Conservation (phyloP, 306 rosid genomes). For the Medicago arabica region DNA sequence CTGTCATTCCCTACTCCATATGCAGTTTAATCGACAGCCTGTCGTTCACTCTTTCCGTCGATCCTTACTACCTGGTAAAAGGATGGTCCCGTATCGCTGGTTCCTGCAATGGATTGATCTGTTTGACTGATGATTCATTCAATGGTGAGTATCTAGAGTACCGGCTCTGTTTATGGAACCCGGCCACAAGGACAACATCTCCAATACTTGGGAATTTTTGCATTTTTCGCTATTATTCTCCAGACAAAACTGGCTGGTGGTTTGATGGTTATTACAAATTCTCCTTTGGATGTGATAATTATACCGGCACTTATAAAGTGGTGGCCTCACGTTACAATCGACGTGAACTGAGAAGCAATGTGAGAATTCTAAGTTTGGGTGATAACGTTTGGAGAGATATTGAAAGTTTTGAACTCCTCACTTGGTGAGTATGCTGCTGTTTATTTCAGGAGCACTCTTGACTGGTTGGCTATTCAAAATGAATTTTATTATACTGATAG, state of each 20-base stretch:
- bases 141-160: neutral
- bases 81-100: neutral
- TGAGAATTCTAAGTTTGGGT: neutral
- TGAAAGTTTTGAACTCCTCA: neutral
- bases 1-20: neutral
- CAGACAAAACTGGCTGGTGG: fast-evolving
- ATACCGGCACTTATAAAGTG: neutral
- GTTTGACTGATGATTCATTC: neutral
- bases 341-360: neutral
- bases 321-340: neutral
- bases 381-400: neutral
- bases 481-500: neutral
- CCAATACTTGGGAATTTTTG: neutral
- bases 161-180: neutral
- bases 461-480: neutral
- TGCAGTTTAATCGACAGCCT: neutral
- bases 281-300: neutral
- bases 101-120: neutral
- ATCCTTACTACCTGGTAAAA: neutral
- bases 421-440: neutral
- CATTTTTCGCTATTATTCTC: too few relatives aligned
- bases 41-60: neutral
- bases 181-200: neutral
- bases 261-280: too few relatives aligned
- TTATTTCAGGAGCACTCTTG: neutral